phyloP scores from a whole-genome alignment of 805 yeast genomes.

The Komagataella pseudopastoris region DNA sequence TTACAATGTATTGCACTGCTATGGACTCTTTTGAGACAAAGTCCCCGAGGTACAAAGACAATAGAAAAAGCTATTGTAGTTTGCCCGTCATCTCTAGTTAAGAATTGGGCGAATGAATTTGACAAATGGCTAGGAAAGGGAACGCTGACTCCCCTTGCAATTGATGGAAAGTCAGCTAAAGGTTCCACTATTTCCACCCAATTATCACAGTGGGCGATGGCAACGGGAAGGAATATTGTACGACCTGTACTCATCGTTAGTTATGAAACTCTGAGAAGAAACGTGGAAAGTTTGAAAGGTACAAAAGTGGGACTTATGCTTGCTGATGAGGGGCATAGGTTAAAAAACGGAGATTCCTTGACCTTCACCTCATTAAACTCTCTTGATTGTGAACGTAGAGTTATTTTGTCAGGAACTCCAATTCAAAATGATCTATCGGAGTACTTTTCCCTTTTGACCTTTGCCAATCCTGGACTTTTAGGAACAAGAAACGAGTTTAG shows the following conservation, averaged over 20 bases:
- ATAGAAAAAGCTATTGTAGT: slow-evolving; percentile 87
- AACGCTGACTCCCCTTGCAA: slow-evolving; percentile 75
- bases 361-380: slow-evolving; percentile 81
- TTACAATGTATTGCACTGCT: slow-evolving; percentile 77
- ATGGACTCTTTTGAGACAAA: slow-evolving; percentile 87
- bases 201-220: slow-evolving; percentile 73
- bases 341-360: slow-evolving; percentile 81
- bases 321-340: slow-evolving; percentile 78
- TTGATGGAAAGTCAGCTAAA: slow-evolving; percentile 81
- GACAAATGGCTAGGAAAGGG: slow-evolving; percentile 93
- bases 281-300: slow-evolving; percentile 59
- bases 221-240: slow-evolving; percentile 77
- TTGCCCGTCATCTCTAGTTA: slow-evolving; percentile 87
- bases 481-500: slow-evolving; percentile 80
- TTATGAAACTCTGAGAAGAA: slow-evolving; percentile 83
- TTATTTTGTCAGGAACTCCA: slow-evolving; percentile 91
- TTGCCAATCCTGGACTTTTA: slow-evolving; percentile 88
- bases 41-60: slow-evolving; percentile 73
- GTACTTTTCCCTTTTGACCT: slow-evolving; percentile 78
- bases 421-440: slow-evolving; percentile 92
- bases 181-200: slow-evolving; percentile 54
- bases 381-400: slow-evolving; percentile 78
- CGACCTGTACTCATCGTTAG: slow-evolving; percentile 90
- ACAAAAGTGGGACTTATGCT: slow-evolving; percentile 77
- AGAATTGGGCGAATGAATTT: slow-evolving; percentile 96